Base-by-base conservation (phyloP, 1,139 yeast species). In the Candida dubliniensis region DNA sequence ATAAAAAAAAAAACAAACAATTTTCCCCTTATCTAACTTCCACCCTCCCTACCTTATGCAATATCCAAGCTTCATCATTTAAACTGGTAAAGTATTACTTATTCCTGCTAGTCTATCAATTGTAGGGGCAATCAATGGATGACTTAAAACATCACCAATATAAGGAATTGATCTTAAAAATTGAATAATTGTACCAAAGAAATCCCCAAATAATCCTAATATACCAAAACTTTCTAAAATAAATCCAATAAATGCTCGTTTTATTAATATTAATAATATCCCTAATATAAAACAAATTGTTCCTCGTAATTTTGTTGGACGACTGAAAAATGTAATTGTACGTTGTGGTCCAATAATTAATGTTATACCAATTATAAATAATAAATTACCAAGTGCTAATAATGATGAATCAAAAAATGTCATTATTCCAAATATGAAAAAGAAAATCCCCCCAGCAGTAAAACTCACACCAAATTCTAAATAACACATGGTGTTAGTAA, bases 401-500 rank as follows among this genome's bases (percentile, higher is more conserved):
- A 93, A 74, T 1, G 95, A 95, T 8, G 96, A 77, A 61, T 93
- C 98, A 60, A 93, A 93, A 52, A 93, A 82, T 25, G 96, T 81
- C 60, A 90, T 60, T 36, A 93, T 77, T 10, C 99, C 99, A 32
- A 91, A 71, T 8, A 88, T 61, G 64, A 93, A 87, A 61, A 89
- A 85, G 38, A 87, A 64, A 46, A 85, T 78, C 47, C 93, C 97
- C 25, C 87, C 87, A 24, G 96, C 91, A 11, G 96, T 88, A 73
- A 91, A 87, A 8, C 90, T 96, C 25, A 89, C 97, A 27, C 99
- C 99, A 58, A 84, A 84, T 66, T 90, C 96, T 88, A 40, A 36
- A 26, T 12, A 38, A 24, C 29, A 26, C 29, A 33, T 26, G n/a
- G n/a, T 31, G 41, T 36, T 33, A 29, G 36, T 34, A 31, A 18